A percentile compares a stretch with the other conserved stretches of the same genome.
phyloP scores from a whole-genome alignment of 352 stramenopile genomes.

The Globisporangium mamillatum region DNA sequence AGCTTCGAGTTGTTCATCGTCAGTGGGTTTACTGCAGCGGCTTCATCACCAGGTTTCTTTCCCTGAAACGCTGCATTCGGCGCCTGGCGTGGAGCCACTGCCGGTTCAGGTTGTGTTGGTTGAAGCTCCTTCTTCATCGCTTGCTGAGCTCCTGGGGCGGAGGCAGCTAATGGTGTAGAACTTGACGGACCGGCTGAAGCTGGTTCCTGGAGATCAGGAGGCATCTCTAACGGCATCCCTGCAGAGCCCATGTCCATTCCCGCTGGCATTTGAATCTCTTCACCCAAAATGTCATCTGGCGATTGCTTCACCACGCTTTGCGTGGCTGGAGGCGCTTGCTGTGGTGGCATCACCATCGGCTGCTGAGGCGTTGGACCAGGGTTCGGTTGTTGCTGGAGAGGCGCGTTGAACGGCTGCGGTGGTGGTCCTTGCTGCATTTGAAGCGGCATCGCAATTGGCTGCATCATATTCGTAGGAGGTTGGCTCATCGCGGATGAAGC shows the following conservation, averaged over 20 bases:
- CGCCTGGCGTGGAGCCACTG: background rate
- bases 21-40: constrained; percentile 45
- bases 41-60: constrained; percentile 18
- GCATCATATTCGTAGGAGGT: constrained; percentile 24
- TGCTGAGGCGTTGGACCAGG: background rate
- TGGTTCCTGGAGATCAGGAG: constrained; percentile 52
- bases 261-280: constrained; percentile 35
- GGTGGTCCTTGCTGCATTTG: constrained; percentile 17
- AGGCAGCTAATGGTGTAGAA: background rate
- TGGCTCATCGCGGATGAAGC: constrained; percentile 1
- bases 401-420: constrained; percentile 19
- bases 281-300: constrained; percentile 47
- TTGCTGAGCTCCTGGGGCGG: background rate
- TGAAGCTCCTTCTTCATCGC: constrained; percentile 29
- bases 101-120: background rate
- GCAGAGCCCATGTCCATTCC: constrained; percentile 24
- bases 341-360: background rate
- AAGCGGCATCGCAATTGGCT: constrained; percentile 45
- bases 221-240: constrained; percentile 55
- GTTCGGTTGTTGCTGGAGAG: constrained; percentile 22
- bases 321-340: background rate
- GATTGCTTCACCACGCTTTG: constrained; percentile 30
- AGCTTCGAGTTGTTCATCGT: constrained; percentile 87
- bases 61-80: background rate
- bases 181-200: constrained; percentile 18